Evolutionary conservation across 2,329 filamentous ascomycete species (phyloP).

Genomic region (Colletotrichum horii): DNA sequence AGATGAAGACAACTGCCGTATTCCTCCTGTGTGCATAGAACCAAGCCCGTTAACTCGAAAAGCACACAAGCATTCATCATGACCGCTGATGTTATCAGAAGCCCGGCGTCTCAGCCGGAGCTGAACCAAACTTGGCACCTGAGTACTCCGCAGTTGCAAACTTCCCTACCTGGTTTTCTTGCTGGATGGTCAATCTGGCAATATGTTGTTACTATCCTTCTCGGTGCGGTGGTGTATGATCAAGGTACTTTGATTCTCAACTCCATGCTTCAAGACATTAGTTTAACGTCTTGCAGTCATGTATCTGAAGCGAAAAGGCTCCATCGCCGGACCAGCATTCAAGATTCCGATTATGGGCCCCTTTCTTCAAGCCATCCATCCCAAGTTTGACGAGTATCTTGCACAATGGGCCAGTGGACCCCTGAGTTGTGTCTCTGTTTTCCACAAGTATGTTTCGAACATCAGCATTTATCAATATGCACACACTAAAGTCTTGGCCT

Average conservation of each 20-base stretch:
- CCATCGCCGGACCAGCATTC: conserved; percentile 66
- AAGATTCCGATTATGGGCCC: conserved; percentile 77
- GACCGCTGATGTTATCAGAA: background rate
- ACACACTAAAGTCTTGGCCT: background rate
- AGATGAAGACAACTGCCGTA: background rate
- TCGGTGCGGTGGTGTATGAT: conserved; percentile 41
- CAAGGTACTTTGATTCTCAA: conserved; percentile 30
- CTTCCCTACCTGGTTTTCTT: background rate
- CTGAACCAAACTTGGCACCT: background rate
- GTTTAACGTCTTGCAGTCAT: conserved; percentile 46
- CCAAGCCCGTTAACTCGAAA: background rate
- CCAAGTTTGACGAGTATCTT: conserved; percentile 75
- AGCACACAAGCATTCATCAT: background rate
- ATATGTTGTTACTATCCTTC: conserved; percentile 34
- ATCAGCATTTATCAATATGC: background rate
- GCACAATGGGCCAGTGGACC: conserved; percentile 80
- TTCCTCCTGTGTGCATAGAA: background rate
- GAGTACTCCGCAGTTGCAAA: background rate
- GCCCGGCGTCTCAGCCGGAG: background rate
- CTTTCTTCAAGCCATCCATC: conserved; percentile 76
- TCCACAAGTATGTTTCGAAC: conserved; percentile 70
- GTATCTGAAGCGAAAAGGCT: conserved; percentile 66
- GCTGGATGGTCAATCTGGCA: conserved; percentile 32
- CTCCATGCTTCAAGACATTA: too few relatives aligned
- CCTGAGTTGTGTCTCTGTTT: conserved; percentile 82